Evolutionary conservation across 2,329 filamentous ascomycete species (phyloP).

Genomic region (Apiospora saccharicola): DNA sequence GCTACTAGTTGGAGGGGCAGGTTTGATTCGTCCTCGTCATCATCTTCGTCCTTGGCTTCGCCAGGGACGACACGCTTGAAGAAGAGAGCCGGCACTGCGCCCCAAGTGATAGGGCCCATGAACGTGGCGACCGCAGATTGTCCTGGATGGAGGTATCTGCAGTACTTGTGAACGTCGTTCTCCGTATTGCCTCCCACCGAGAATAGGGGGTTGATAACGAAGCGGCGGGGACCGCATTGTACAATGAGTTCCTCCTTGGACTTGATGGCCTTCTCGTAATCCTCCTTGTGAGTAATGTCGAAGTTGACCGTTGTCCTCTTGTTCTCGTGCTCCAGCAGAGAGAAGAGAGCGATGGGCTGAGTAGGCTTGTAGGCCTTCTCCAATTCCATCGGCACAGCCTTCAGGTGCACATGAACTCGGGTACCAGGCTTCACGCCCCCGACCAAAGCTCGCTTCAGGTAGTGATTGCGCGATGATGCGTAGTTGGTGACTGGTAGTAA

Average conservation of each 20-base stretch:
- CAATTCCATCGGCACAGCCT: conserved; percentile 53
- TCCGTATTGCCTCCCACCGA: conserved; percentile 88
- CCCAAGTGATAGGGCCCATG: conserved; percentile 91
- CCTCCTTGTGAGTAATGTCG: conserved; percentile 84
- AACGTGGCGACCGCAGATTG: conserved; percentile 89
- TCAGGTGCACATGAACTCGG: conserved; percentile 80
- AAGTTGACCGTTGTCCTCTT: conserved; percentile 92
- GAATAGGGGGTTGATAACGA: conserved; percentile 89
- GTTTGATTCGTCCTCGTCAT: conserved; percentile 50
- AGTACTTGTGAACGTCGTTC: conserved; percentile 97
- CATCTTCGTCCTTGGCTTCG: conserved; percentile 51
- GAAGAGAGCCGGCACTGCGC: conserved; percentile 87
- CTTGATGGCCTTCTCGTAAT: conserved; percentile 78
- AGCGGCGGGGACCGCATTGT: conserved; percentile 87
- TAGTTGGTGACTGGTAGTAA: conserved; percentile 91
- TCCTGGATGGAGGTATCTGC: conserved; percentile 89
- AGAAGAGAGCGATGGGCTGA: conserved; percentile 78
- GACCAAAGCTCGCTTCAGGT: conserved; percentile 82
- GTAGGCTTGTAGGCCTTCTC: conserved; percentile 59
- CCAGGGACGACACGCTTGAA: conserved; percentile 70
- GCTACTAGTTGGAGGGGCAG: conserved; percentile 75
- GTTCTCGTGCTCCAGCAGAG: conserved; percentile 90
- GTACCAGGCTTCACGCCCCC: conserved; percentile 87
- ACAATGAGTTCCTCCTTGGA: conserved; percentile 92
- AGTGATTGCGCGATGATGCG: conserved; percentile 79